Evolutionary conservation across 495 filamentous ascomycete genomes (phyloP).

Genomic region (Tuber borchii): DNA sequence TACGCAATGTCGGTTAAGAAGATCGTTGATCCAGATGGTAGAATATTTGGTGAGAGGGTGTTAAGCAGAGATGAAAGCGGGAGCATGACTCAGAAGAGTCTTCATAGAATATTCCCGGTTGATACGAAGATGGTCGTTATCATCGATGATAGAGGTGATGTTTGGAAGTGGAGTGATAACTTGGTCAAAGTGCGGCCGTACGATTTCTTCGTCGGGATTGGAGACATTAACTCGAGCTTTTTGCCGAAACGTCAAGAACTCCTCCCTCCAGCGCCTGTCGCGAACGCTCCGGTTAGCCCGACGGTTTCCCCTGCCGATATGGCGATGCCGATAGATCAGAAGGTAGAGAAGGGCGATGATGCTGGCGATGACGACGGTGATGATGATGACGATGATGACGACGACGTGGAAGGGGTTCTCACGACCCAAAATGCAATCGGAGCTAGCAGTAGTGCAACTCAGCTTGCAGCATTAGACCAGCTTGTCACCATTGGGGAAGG

Average conservation of each 20-base stretch:
- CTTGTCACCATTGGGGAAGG: conserved; percentile 69
- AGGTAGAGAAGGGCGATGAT: conserved; percentile 43
- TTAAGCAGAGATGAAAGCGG: conserved; percentile 95
- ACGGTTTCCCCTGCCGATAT: conserved; percentile 10
- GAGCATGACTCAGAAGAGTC: conserved; percentile 77
- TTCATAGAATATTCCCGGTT: conserved; percentile 87
- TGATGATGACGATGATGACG: conserved; percentile 27
- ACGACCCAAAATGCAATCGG: conserved; percentile 22
- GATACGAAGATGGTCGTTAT: conserved; percentile 99
- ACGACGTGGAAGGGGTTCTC: conserved; percentile 38
- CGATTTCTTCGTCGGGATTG: conserved; percentile 96
- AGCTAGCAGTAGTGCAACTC: conserved; percentile 29
- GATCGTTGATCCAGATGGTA: conserved; percentile 84
- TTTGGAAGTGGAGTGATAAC: conserved; percentile 94
- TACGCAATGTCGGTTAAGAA: conserved; percentile 88
- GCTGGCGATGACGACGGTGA: conserved; percentile 39
- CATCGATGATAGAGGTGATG: conserved; percentile 94
- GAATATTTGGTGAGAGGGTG: conserved; percentile 87
- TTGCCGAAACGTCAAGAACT: conserved; percentile 81
- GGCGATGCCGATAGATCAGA: conserved; percentile 23
- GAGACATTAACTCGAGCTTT: conserved; percentile 98
- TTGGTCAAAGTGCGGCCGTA: conserved; percentile 91
- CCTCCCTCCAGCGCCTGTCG: conserved; percentile 43
- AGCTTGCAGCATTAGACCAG: conserved; percentile 61
- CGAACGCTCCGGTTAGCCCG: conserved; percentile 27